Evolutionary conservation across 164 flowering plant species (phyloP), one percentile per base, ranked within the genome.

Genomic region (Magnolia kwangsiensis): DNA sequence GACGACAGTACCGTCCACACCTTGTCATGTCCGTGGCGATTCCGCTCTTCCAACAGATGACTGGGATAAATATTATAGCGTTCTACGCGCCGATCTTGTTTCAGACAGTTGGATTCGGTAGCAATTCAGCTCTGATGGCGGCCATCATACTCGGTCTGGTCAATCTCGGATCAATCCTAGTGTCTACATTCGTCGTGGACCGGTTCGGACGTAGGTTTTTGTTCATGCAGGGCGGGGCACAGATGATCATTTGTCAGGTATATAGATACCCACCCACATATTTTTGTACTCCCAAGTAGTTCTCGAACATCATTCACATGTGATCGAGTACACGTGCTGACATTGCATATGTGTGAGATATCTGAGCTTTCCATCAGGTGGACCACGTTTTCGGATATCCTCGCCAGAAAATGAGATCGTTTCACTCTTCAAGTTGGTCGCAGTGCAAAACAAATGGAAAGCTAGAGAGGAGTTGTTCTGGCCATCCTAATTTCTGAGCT

Each of bases 41-140:
- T 72, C 84, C 80, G 37, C 71, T 83, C 3, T 79, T 83, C 67
- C 84, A 83, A 65, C 86, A 81, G 65, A 55, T 55, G 61, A 55
- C 61, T 9, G 61, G 61, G 61, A 55, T 55, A 10, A 55, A 55
- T 16, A 55, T 91, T 13, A 84, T 90, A 18, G 92, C 93, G 0
- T 91, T 91, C 74, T 90, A 91, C 50, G 94, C 96, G 0, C 96
- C 96, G 0, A 82, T 88, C 11, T 80, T 90, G 23, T 91, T 90
- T 71, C 89, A 87, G 63, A 82, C 92, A 0, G 83, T 90, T 13
- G 96, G 96, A 6, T 89, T 90, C 50, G 92, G 96, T 0, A 85
- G 71, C 50, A 80, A 86, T 74, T 81, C 92, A 8, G 90, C 92
- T 49, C 78, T 90, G 3, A 73, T 88, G 2, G 85, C 90, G 0